A percentile compares a stretch with the other conserved stretches of the same genome.
Conservation (phyloP, 345 rosid species). For the Ceriops decandra region DNA sequence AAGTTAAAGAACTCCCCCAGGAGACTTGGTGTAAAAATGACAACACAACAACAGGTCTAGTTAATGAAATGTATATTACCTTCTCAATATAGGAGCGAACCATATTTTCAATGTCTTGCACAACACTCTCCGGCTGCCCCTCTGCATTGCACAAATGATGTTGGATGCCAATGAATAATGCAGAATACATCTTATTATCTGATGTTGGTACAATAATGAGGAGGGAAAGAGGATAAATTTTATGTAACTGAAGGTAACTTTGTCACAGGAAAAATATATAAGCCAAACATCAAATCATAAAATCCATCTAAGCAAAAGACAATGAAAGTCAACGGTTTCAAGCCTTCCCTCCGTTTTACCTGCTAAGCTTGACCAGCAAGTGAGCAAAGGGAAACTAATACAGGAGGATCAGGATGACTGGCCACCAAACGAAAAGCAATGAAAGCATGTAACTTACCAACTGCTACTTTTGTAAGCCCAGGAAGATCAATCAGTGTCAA, state of each 20-base stretch:
- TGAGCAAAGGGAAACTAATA: not conserved
- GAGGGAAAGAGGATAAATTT: not conserved
- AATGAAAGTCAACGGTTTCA: no score
- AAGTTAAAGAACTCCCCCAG: slow-evolving; percentile 3
- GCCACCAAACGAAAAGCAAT: not conserved
- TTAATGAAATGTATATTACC: slow-evolving; percentile 40
- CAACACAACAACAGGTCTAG: not conserved
- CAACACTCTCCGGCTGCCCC: slow-evolving; percentile 95
- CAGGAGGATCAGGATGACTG: not conserved
- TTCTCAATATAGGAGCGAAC: slow-evolving; percentile 94
- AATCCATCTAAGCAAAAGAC: no score
- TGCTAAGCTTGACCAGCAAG: not conserved
- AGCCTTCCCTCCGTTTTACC: no score
- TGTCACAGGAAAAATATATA: not conserved
- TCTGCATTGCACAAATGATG: slow-evolving; percentile 46
- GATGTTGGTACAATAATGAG: not conserved
- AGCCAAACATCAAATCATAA: not conserved
- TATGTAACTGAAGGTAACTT: not conserved
- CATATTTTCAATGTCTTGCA: slow-evolving; percentile 96
- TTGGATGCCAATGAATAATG: not conserved
- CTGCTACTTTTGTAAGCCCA: slow-evolving; percentile 97
- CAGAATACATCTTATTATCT: not conserved
- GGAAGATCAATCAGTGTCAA: slow-evolving; percentile 97
- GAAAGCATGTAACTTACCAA: slow-evolving; percentile 54
- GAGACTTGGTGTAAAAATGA: no score